phyloP scores from a whole-genome alignment of 2,329 filamentous ascomycete species.

The Colletotrichum chlorophyti region DNA sequence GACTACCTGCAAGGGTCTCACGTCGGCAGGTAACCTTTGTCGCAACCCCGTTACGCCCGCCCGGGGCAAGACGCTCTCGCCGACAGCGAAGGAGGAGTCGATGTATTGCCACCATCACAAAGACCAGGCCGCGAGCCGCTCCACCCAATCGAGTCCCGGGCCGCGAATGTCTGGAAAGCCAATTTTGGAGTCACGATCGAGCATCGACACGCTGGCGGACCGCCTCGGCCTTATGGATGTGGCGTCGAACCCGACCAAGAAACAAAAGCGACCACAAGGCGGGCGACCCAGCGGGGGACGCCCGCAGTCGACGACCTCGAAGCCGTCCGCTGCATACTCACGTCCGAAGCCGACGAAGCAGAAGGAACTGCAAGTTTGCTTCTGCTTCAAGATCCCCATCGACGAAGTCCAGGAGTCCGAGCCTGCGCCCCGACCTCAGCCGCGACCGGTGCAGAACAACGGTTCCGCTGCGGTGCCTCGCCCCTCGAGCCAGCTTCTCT shows the following conservation, averaged over 20 bases:
- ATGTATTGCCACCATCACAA: constrained; percentile 96
- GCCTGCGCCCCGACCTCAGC: constrained; percentile 51
- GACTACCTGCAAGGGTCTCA: constrained; percentile 89
- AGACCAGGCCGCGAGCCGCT: constrained; percentile 76
- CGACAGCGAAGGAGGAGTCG: constrained; percentile 52
- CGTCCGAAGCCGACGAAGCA: constrained; percentile 38
- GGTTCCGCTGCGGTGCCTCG: constrained; percentile 22
- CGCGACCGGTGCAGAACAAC: constrained; percentile 50
- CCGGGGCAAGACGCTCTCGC: constrained; percentile 32
- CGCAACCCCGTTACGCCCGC: constrained; percentile 68
- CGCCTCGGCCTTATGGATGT: constrained; percentile 78
- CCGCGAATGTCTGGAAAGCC: constrained; percentile 52
- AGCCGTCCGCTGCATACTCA: constrained; percentile 13
- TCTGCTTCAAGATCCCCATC: constrained; percentile 59
- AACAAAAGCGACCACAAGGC: constrained; percentile 37
- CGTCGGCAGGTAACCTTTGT: constrained; percentile 81
- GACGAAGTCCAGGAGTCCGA: constrained; percentile 43
- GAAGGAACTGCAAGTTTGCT: constrained; percentile 50
- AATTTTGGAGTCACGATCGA: constrained; percentile 71
- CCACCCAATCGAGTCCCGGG: constrained; percentile 53
- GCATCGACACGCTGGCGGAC: constrained; percentile 86
- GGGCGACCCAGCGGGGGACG: constrained; percentile 30
- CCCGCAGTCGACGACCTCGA: constrained; percentile 7
- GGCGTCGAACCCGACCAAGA: constrained; percentile 43
- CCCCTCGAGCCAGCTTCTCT: constrained; percentile 26